A percentile compares a stretch with the other conserved stretches of the same genome.
These are phyloP conservation scores for Fonsecaea erecta DNA, from an alignment of 2,329 filamentous ascomycete species.

Conservation along the genomic window DNA sequence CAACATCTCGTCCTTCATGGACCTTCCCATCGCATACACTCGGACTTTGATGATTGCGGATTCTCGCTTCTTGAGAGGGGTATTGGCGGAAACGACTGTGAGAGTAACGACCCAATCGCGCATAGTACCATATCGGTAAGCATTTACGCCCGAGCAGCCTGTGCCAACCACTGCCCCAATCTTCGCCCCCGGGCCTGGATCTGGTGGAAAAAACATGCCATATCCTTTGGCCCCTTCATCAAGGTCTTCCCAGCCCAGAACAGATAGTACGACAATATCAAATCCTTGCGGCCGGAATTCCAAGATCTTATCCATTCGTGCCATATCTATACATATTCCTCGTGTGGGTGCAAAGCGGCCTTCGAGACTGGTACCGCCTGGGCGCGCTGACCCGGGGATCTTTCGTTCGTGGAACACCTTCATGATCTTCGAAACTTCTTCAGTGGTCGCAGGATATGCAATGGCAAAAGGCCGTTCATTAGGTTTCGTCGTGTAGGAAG, in stretches of 20 bases:
- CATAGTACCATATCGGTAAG: slow-evolving; percentile 93
- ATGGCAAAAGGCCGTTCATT: slow-evolving; percentile 61
- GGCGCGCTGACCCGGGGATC: slow-evolving; percentile 86
- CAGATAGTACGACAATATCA: slow-evolving; percentile 77
- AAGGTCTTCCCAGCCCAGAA: slow-evolving; percentile 82
- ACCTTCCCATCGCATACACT: no score
- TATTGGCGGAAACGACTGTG: slow-evolving; percentile 86
- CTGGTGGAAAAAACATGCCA: slow-evolving; percentile 87
- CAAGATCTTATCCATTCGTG: slow-evolving; percentile 80
- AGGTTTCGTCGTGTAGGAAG: slow-evolving; percentile 54
- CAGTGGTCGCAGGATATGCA: slow-evolving; percentile 75
- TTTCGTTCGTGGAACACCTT: slow-evolving; percentile 79
- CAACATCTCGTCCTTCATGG: no score
- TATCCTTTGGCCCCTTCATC: slow-evolving; percentile 76
- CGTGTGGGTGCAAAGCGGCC: slow-evolving; percentile 84
- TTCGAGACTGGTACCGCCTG: slow-evolving; percentile 85
- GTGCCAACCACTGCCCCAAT: slow-evolving; percentile 73
- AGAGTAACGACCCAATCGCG: slow-evolving; percentile 87
- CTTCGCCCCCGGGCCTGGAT: slow-evolving; percentile 90
- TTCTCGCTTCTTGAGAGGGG: no score
- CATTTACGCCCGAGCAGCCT: slow-evolving; percentile 73
- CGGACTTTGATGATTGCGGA: no score
- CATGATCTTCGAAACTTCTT: slow-evolving; percentile 85
- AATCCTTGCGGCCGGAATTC: slow-evolving; percentile 76
- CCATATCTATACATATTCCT: slow-evolving; percentile 84